A percentile compares a stretch with the other conserved stretches of the same genome.
Evolutionary conservation across 257 asterid genomes (phyloP).

Genomic region (Solanum lycopersicoides): DNA sequence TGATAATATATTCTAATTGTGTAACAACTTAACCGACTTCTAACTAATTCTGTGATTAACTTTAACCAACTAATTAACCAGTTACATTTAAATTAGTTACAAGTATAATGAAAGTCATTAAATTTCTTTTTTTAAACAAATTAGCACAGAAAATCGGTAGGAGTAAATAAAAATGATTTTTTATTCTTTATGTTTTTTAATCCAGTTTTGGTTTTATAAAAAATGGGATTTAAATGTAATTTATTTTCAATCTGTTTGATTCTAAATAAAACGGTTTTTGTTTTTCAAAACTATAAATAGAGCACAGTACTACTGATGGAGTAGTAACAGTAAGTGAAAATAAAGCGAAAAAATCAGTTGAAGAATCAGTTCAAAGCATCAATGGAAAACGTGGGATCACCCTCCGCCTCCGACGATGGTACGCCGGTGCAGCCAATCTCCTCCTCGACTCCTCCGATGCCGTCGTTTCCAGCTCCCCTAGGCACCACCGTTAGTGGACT

Average conservation of each 20-base stretch:
- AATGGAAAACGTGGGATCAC: conserved; percentile 3
- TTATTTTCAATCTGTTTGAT: not conserved
- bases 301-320: not conserved
- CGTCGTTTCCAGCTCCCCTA: not conserved
- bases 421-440: not conserved
- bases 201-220: not conserved
- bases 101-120: not conserved
- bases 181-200: not conserved
- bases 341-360: not conserved
- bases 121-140: not conserved
- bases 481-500: not conserved
- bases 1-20: not conserved
- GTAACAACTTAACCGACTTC: not conserved
- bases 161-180: not conserved
- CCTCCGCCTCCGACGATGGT: not conserved
- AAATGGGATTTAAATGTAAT: no score
- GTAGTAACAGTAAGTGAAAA: not conserved
- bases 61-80: no score
- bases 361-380: not conserved
- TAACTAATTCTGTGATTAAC: not conserved
- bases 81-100: no score
- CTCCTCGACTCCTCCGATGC: not conserved
- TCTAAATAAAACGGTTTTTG: not conserved
- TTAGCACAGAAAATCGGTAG: not conserved
- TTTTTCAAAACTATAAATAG: no score